Conservation (phyloP, 2,329 filamentous ascomycete genomes). For the Fusarium sp. region DNA sequence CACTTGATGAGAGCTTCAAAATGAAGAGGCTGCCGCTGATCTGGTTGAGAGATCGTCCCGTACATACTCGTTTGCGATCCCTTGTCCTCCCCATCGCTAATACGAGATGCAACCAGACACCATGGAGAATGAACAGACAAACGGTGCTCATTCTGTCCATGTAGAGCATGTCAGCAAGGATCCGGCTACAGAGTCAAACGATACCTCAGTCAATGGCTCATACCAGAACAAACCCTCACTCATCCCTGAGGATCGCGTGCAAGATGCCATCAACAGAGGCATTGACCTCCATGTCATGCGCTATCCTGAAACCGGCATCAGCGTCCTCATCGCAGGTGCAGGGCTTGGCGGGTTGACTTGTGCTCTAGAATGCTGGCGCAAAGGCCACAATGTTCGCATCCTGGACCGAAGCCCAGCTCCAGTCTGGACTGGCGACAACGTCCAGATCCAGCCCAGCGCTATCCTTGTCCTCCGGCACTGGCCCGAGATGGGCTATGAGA, state of each 20-base stretch:
- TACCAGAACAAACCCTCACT: neutral
- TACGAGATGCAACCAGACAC: neutral
- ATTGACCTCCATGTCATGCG: constrained; percentile 26
- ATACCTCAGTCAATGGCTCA: neutral
- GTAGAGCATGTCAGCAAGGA: neutral
- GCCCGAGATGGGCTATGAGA: constrained; percentile 33
- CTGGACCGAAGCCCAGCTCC: constrained; percentile 19
- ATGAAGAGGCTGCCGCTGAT: neutral
- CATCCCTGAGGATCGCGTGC: neutral
- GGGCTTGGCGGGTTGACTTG: constrained; percentile 17
- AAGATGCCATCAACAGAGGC: constrained; percentile 8
- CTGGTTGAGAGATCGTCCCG: accelerated
- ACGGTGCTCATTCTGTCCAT: neutral
- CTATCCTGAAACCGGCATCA: constrained; percentile 26
- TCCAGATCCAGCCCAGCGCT: constrained; percentile 27
- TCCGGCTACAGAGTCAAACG: neutral
- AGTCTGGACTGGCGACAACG: constrained; percentile 29
- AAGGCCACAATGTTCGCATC: constrained; percentile 28
- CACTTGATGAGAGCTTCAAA: constrained; percentile 5
- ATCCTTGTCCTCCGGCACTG: constrained; percentile 26
- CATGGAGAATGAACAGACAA: neutral
- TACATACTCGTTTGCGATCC: neutral
- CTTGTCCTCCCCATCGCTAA: accelerated
- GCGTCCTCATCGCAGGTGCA: constrained; percentile 21
- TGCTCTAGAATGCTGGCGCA: constrained; percentile 31